Percentiles rank a stretch among this genome's conserved stretches.
phyloP scores from a whole-genome alignment of 495 filamentous ascomycete species.

The Tuber melanosporum region DNA sequence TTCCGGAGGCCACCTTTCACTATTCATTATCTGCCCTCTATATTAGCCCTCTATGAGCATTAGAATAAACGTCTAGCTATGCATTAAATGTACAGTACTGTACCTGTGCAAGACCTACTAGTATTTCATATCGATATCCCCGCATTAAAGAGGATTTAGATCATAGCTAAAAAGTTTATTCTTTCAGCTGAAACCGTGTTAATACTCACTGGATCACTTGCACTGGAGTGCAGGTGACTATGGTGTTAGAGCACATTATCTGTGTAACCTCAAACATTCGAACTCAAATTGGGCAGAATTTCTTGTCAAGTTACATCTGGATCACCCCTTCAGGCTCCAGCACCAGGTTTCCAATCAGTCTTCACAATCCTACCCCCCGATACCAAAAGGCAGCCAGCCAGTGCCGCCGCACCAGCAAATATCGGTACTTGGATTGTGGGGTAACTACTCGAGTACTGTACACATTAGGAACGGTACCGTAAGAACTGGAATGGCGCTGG shows the following conservation, averaged over 20 bases:
- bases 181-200: not conserved
- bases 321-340: no score
- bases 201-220: not conserved
- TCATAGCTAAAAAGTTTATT: not conserved
- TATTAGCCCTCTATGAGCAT: not conserved
- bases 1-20: not conserved
- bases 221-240: not conserved
- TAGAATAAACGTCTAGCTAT: not conserved
- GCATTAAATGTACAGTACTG: no score
- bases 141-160: not conserved
- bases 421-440: constrained; percentile 16
- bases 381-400: constrained; percentile 46
- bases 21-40: not conserved
- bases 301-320: no score
- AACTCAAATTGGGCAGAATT: not conserved
- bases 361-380: constrained; percentile 28
- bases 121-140: not conserved
- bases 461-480: no score
- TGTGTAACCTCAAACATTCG: not conserved
- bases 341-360: not conserved
- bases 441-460: no score
- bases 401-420: constrained; percentile 48
- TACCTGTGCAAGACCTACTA: not conserved
- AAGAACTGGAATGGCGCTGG: no score
- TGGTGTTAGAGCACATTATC: not conserved